A percentile compares a stretch with the other conserved stretches of the same genome.
Conservation (phyloP, 2,329 filamentous ascomycete species). For the Scedosporium boydii region DNA sequence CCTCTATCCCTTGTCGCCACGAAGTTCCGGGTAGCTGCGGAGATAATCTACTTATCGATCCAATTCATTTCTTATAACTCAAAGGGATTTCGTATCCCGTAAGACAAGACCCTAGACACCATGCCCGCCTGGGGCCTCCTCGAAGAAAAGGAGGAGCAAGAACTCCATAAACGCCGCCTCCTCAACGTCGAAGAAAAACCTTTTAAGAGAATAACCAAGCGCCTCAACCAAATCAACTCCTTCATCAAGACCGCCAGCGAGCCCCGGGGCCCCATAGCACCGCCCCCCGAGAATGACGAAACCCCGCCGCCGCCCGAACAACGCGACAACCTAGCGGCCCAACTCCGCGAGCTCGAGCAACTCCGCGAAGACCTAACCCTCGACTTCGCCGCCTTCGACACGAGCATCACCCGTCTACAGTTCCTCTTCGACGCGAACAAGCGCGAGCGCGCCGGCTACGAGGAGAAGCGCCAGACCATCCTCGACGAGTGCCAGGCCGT, state of each 20-base stretch:
- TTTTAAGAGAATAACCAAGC: slow-evolving; percentile 80
- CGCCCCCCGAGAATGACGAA: slow-evolving; percentile 10
- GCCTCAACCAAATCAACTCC: slow-evolving; percentile 53
- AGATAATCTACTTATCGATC: background rate
- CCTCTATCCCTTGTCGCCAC: too few species aligned
- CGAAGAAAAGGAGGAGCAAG: slow-evolving; percentile 67
- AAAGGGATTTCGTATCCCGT: background rate
- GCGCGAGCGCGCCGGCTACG: slow-evolving; percentile 75
- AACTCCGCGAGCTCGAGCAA: slow-evolving; percentile 44
- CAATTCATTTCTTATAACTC: background rate
- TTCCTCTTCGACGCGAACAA: slow-evolving; percentile 77
- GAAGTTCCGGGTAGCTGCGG: too few species aligned
- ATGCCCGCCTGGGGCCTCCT: slow-evolving; percentile 55
- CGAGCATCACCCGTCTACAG: slow-evolving; percentile 77
- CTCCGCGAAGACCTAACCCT: slow-evolving; percentile 77
- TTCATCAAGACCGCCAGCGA: slow-evolving; percentile 25
- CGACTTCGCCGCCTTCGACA: slow-evolving; percentile 83
- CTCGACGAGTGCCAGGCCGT: slow-evolving; percentile 69
- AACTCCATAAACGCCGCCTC: slow-evolving; percentile 79
- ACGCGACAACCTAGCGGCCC: slow-evolving; percentile 34
- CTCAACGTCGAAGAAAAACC: slow-evolving; percentile 87
- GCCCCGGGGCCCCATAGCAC: slow-evolving; percentile 30
- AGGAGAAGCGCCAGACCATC: slow-evolving; percentile 70
- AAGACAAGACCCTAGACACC: slow-evolving; percentile 2
- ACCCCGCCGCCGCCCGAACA: slow-evolving; percentile 31